Base-by-base conservation (phyloP, 805 yeast genomes). In the Kazachstania africana region DNA sequence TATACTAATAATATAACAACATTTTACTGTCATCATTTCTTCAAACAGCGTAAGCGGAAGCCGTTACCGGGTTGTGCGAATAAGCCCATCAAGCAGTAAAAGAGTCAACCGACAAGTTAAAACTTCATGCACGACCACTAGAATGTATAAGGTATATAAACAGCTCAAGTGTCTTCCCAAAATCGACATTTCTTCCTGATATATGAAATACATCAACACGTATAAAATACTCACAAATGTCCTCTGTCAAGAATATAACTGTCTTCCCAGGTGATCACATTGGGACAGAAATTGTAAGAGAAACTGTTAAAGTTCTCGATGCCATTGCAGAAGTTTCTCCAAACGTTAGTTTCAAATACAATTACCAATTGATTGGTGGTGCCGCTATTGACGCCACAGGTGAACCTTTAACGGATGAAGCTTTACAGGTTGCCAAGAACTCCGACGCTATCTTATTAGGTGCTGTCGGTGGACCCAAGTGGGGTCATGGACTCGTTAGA, bases 401-500 rank as follows among this genome's bases (percentile, higher is more conserved):
- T 33, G 77, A 57, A 31, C 96, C 98, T 36, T 66, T 91, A 42
- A 80, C 95, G 12, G 94, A 80, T 37, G 88, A 68, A 36, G 70
- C 95, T 3, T 66, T 91, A 29, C 80, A 63, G 28, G 85, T 94
- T 8, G 71, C 96, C 23, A 85, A 83, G 60, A 62, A 63, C 27
- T 78, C 97, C 1, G 93, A 88, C 55, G 98, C 97, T 16, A 94
- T 91, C n/a, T 65, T 91, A 43, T 68, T 91, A 35, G 98, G 98
- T 44, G 95, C 98, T 6, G 98, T 91, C 21, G 98, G 98, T 41
- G 98, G 98, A 21, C 98, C 98, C 39, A 91, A 91, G 63, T 91
- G 98, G 98, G 97, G 97, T 23, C 82, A 96, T 17, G 96, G 96
- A 31, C 53, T 69, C 9, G 97, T 88, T 28, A 77, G 98, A 64